Conservation (phyloP, 345 rosid species). For the Crucihimalaya himalaica region DNA sequence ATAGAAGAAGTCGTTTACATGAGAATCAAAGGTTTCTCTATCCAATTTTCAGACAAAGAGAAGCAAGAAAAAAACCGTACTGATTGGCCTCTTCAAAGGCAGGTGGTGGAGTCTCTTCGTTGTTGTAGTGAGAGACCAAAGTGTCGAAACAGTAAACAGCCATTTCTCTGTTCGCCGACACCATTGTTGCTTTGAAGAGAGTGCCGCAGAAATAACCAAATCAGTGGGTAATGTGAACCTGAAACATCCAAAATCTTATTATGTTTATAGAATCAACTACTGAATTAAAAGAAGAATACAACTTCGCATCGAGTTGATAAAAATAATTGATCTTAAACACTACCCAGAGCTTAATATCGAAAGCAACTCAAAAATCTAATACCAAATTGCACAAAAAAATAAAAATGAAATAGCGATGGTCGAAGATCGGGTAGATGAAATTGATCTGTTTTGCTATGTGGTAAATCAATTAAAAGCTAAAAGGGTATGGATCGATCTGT, state of each 20-base stretch:
- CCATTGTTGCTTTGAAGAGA: conserved; percentile 51
- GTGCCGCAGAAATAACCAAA: background rate
- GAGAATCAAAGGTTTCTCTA: background rate
- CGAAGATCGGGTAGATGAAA: background rate
- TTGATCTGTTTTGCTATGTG: background rate
- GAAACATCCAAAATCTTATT: conserved; percentile 1
- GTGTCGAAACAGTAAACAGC: conserved; percentile 97
- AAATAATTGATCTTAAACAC: background rate
- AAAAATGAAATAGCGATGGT: background rate
- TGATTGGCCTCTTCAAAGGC: conserved; percentile 84
- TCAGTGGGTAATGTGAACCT: conserved; percentile 19
- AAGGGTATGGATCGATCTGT: conserved; percentile 31
- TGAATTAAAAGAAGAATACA: background rate
- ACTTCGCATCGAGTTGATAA: background rate
- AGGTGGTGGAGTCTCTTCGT: conserved; percentile 81
- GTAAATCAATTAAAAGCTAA: background rate
- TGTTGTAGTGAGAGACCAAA: conserved; percentile 87
- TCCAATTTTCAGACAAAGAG: background rate
- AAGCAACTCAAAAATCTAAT: background rate
- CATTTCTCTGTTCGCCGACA: conserved; percentile 93
- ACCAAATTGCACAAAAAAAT: background rate
- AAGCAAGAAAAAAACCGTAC: conserved; percentile 39
- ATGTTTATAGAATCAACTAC: background rate
- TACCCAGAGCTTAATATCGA: conserved; percentile 14
- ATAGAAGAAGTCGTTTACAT: background rate